Percentiles rank a stretch among this genome's conserved stretches.
Conservation (phyloP, 2,329 filamentous ascomycete genomes). For the Pseudocercospora musae region DNA sequence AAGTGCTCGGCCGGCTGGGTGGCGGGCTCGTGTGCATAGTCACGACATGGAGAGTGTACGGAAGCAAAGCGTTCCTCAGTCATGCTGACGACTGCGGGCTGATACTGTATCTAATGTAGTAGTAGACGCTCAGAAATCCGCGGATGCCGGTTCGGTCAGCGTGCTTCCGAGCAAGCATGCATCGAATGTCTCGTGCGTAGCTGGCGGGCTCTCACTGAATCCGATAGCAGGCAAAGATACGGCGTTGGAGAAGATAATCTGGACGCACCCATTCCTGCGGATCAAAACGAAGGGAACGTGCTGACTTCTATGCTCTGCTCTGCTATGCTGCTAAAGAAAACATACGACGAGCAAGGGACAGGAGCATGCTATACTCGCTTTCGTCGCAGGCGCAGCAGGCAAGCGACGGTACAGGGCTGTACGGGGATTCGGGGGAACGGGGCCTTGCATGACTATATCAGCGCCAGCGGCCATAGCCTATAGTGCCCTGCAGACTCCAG, state of each 20-base stretch:
- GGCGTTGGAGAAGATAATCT: background rate
- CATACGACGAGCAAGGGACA: background rate
- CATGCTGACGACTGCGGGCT: background rate
- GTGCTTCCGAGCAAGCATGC: slow-evolving; percentile 2
- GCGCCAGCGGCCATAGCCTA: no score
- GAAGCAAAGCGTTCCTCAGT: background rate
- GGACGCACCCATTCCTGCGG: background rate
- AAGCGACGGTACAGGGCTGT: background rate
- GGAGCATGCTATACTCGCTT: background rate
- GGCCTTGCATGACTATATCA: slow-evolving; percentile 3
- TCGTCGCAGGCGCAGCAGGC: background rate
- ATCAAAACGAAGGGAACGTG: background rate
- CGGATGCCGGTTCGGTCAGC: background rate
- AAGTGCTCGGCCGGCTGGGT: slow-evolving; percentile 3
- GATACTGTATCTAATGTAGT: background rate
- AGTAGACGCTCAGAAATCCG: background rate
- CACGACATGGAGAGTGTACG: background rate
- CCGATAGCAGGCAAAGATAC: background rate
- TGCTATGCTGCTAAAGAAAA: background rate
- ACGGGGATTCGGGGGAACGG: background rate
- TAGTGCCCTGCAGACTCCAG: background rate
- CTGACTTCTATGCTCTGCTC: background rate
- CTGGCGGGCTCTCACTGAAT: background rate
- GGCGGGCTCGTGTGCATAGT: background rate
- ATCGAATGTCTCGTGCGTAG: background rate